Conservation (phyloP, 2,329 filamentous ascomycete species). For the Ophiostoma sp. region DNA sequence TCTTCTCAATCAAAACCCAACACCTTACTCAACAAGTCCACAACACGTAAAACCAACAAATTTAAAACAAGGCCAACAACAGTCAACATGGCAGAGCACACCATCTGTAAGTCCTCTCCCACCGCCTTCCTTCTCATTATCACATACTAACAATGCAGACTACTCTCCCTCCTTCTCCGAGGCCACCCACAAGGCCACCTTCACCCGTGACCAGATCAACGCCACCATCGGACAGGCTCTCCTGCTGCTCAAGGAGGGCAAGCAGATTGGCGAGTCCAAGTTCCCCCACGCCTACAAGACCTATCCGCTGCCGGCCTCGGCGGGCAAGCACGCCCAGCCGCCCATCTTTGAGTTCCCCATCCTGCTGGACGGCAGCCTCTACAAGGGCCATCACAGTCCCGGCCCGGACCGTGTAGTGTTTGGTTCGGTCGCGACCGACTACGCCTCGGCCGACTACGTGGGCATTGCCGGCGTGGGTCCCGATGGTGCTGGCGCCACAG, state of each 20-base stretch:
- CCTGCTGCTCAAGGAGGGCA: conserved; percentile 22
- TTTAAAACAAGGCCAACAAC: not conserved
- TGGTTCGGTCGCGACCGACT: conserved; percentile 29
- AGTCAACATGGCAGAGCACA: conserved; percentile 20
- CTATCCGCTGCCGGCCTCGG: conserved; percentile 11
- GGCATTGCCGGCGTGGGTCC: conserved; percentile 12
- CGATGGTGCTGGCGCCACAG: not conserved
- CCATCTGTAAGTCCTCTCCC: conserved; percentile 8
- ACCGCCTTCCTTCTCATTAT: not conserved
- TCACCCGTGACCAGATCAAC: conserved; percentile 24
- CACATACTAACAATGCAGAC: conserved; percentile 18
- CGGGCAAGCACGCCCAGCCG: conserved; percentile 18
- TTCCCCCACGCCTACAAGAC: conserved; percentile 27
- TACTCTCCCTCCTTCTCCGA: conserved; percentile 24
- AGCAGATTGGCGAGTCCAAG: conserved; percentile 25
- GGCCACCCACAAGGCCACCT: conserved; percentile 23
- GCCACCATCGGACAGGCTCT: conserved; percentile 24
- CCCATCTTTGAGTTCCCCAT: conserved; percentile 30
- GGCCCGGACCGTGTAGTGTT: conserved; percentile 29
- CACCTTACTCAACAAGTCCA: not conserved
- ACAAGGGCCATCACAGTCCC: conserved; percentile 21
- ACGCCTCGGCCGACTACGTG: conserved; percentile 27
- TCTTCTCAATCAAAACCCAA: not conserved
- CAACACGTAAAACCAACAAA: not conserved
- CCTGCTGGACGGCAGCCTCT: conserved; percentile 17